phyloP scores from a whole-genome alignment of 139 green algal species.

The Chlorella sp. region DNA sequence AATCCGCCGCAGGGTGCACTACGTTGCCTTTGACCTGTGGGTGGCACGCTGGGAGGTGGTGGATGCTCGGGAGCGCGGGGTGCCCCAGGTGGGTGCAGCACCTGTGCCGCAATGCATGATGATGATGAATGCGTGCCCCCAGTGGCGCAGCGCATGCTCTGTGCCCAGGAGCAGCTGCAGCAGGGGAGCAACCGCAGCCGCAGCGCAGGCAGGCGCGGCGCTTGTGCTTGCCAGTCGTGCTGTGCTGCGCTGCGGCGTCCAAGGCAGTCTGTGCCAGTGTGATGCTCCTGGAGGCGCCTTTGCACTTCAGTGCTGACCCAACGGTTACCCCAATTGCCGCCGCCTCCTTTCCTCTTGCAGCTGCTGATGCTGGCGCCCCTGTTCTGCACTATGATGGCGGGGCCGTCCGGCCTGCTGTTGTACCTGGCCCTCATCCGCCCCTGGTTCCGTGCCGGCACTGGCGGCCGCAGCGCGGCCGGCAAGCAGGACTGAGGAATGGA shows the following conservation, averaged over 20 bases:
- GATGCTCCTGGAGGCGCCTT: too few species aligned
- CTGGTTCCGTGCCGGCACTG: neutral
- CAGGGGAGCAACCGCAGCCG: too few species aligned
- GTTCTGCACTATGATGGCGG: neutral
- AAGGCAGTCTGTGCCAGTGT: too few species aligned
- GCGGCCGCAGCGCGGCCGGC: neutral
- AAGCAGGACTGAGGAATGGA: neutral
- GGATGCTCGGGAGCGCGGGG: neutral
- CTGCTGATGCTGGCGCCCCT: conserved; percentile 6
- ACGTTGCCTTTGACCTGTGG: conserved; percentile 22
- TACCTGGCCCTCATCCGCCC: conserved; percentile 25
- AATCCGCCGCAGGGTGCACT: conserved; percentile 9
- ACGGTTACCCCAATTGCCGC: too few species aligned
- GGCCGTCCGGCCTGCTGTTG: conserved; percentile 6
- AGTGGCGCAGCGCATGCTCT: too few species aligned
- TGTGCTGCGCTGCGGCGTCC: too few species aligned
- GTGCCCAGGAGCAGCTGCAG: too few species aligned
- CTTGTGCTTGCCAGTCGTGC: too few species aligned
- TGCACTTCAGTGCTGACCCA: too few species aligned
- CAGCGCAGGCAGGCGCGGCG: too few species aligned
- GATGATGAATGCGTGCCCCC: too few species aligned
- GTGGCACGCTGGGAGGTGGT: conserved; percentile 13
- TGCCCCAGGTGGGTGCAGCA: conserved; percentile 5
- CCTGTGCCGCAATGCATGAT: neutral
- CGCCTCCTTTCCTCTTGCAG: neutral